These are phyloP conservation scores for Suhomyces tanzawaensis DNA, from an alignment of 805 yeast species.

Conservation along the genomic window DNA sequence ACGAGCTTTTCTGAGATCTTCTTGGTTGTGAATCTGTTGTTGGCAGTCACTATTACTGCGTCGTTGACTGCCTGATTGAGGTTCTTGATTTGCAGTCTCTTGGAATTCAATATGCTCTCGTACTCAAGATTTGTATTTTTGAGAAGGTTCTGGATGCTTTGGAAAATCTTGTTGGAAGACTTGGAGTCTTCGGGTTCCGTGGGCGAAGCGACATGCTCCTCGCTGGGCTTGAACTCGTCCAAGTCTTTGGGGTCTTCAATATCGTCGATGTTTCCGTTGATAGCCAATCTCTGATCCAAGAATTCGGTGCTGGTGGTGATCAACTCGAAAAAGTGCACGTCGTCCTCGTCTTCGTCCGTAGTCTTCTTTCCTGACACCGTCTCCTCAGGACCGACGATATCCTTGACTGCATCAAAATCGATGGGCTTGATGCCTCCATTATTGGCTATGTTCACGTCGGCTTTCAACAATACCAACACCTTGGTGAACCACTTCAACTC, in stretches of 20 bases:
- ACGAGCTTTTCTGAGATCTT: conserved; percentile 37
- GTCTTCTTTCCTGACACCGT: not conserved
- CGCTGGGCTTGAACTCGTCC: conserved; percentile 2
- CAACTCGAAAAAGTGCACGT: conserved; percentile 32
- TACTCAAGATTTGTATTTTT: conserved; percentile 38
- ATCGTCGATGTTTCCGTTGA: conserved; percentile 9
- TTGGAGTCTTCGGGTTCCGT: conserved; percentile 5
- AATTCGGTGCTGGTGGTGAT: conserved; percentile 34
- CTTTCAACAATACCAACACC: conserved; percentile 32
- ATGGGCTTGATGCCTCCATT: conserved; percentile 82
- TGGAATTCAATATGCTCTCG: conserved; percentile 34
- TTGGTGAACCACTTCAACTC: conserved; percentile 39
- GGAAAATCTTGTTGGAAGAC: conserved; percentile 33
- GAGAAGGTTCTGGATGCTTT: conserved; percentile 39
- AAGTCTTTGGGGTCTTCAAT: conserved; percentile 13
- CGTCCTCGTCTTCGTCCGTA: conserved; percentile 10
- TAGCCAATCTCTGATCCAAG: conserved; percentile 21
- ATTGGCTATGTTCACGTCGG: conserved; percentile 67
- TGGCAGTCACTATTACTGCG: conserved; percentile 42
- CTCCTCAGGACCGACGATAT: conserved; percentile 14
- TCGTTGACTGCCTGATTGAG: conserved; percentile 38
- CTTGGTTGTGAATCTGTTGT: conserved; percentile 36
- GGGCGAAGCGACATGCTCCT: not conserved
- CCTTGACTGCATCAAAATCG: conserved; percentile 75
- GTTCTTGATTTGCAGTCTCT: conserved; percentile 33